Percentiles rank a stretch among this genome's conserved stretches.
phyloP scores from a whole-genome alignment of 202 grass and related monocot genomes.

The Thinopyrum obtusiflorum region DNA sequence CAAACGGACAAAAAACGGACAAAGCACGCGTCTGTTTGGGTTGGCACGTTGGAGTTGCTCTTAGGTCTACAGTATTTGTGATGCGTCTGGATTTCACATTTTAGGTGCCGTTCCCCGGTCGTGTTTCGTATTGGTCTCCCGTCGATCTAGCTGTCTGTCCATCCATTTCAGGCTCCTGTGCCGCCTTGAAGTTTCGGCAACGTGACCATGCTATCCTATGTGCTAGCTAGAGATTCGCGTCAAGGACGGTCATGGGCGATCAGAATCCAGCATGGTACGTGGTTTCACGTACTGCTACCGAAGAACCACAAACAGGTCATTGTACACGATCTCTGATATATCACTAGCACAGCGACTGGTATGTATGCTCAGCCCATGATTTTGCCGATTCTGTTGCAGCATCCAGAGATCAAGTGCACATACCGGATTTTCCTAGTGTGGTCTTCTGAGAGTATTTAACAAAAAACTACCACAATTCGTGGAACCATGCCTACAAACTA shows the following conservation, averaged over 20 bases:
- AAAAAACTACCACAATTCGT: no score
- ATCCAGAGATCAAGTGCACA: background rate
- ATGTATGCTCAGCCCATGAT: background rate
- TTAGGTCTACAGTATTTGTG: background rate
- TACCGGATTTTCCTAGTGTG: background rate
- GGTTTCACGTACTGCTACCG: constrained; percentile 8
- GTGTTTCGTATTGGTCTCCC: background rate
- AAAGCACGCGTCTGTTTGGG: no score
- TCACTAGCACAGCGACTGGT: background rate
- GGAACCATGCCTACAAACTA: no score
- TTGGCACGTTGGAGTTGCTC: no score
- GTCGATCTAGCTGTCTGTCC: background rate
- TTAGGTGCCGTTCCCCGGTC: background rate
- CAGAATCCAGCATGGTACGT: constrained; percentile 4
- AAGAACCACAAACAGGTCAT: constrained; percentile 30
- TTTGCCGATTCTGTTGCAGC: background rate
- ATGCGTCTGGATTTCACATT: background rate
- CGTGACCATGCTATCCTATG: constrained; percentile 12
- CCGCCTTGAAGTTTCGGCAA: constrained; percentile 8
- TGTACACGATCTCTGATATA: background rate
- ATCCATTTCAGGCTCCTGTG: constrained; percentile 10
- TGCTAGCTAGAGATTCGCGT: constrained; percentile 14
- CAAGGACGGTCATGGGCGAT: constrained; percentile 14
- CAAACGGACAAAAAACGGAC: no score
- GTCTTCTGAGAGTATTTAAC: background rate